Evolutionary conservation across 2,329 filamentous ascomycete genomes (phyloP).

Genomic region (Dendrostoma leiphaemia): DNA sequence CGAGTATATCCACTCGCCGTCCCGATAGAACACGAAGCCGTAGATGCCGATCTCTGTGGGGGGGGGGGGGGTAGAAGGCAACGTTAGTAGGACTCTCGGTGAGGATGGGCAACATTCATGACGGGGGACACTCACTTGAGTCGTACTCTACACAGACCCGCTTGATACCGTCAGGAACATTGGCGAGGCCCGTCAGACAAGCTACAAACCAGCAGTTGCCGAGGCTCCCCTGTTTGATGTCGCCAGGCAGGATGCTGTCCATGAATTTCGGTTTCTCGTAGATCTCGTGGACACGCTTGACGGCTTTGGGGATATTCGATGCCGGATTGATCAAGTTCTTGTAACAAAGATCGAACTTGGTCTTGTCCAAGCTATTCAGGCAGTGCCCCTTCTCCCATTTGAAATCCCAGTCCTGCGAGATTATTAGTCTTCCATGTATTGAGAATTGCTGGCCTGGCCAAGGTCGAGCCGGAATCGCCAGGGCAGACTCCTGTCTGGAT

Average conservation of each 20-base stretch:
- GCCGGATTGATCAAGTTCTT: conserved; percentile 44
- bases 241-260: conserved; percentile 63
- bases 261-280: conserved; percentile 72
- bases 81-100: neutral
- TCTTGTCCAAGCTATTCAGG: conserved; percentile 50
- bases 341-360: conserved; percentile 50
- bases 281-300: conserved; percentile 73
- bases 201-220: conserved; percentile 87
- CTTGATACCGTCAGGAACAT: conserved; percentile 68
- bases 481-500: too few species aligned
- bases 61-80: neutral
- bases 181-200: conserved; percentile 72
- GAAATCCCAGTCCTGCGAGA: conserved; percentile 60
- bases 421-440: neutral
- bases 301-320: conserved; percentile 63
- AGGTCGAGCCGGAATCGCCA: too few species aligned
- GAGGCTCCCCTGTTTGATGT: conserved; percentile 73
- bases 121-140: conserved; percentile 37
- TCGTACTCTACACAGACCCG: conserved; percentile 75
- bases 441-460: neutral
- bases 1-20: conserved; percentile 89
- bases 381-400: conserved; percentile 61
- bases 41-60: conserved; percentile 71
- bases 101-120: conserved; percentile 28
- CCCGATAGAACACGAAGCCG: conserved; percentile 84